phyloP scores from a whole-genome alignment of 2,329 filamentous ascomycete genomes.

The Aspergillus melleus region DNA sequence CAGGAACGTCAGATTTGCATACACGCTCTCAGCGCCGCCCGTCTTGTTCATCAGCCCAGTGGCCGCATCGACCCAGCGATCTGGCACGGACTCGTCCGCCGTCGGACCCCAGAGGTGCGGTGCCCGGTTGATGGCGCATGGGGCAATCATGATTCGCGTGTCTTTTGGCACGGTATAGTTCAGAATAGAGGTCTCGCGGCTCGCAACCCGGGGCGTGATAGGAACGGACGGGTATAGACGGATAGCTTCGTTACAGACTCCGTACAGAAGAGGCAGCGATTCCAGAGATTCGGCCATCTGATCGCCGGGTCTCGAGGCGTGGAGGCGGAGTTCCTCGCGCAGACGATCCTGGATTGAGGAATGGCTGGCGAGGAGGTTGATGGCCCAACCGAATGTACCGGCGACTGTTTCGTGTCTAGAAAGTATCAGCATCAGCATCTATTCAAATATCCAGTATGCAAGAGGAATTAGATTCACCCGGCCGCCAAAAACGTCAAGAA shows the following conservation, averaged over 20 bases:
- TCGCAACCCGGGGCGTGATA: neutral
- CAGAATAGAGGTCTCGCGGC: neutral
- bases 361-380: neutral
- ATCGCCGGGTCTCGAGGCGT: neutral
- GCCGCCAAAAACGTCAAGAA: neutral
- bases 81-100: neutral
- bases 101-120: neutral
- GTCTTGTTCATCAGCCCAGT: neutral
- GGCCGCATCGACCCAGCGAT: neutral
- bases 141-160: neutral
- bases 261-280: neutral
- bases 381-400: neutral
- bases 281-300: neutral
- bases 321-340: neutral
- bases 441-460: too few relatives aligned
- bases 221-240: constrained; percentile 1
- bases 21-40: neutral
- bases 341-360: neutral
- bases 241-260: neutral
- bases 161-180: neutral
- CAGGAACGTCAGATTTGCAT: neutral
- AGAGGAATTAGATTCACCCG: neutral
- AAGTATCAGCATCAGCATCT: too few relatives aligned
- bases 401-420: neutral
- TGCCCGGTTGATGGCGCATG: neutral